These are phyloP conservation scores for Sporisorium iseilematis-ciliati DNA, from an alignment of 1,284 basidiomycete species.

Conservation along the genomic window DNA sequence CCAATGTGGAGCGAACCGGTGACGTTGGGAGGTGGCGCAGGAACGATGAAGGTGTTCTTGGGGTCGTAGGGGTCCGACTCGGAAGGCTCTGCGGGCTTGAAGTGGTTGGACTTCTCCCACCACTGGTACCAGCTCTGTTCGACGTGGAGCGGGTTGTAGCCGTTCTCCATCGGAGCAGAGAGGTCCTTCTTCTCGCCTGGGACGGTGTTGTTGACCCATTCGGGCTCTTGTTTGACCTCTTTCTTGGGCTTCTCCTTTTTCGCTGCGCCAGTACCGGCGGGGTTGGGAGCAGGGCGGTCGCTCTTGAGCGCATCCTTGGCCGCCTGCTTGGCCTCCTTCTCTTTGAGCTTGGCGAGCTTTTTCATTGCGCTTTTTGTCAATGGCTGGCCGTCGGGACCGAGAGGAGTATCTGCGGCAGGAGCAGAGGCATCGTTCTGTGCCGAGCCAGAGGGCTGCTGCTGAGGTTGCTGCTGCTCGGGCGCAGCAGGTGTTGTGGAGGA, in stretches of 20 bases:
- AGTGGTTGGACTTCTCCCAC: constrained; percentile 93
- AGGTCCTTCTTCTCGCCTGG: constrained; percentile 74
- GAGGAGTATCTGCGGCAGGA: constrained; percentile 28
- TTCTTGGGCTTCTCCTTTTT: constrained; percentile 69
- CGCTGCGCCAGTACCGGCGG: constrained; percentile 40
- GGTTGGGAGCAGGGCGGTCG: constrained; percentile 46
- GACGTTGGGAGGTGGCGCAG: constrained; percentile 96
- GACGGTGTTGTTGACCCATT: constrained; percentile 64
- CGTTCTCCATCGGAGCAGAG: constrained; percentile 84
- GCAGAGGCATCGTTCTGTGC: constrained; percentile 21
- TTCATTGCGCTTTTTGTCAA: constrained; percentile 63
- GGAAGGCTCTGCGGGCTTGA: constrained; percentile 76
- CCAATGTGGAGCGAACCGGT: constrained; percentile 97
- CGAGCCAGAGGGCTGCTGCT: constrained; percentile 22
- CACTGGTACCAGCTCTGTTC: constrained; percentile 98
- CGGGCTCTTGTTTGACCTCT: constrained; percentile 64
- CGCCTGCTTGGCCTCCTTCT: constrained; percentile 63
- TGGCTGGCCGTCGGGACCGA: constrained; percentile 54
- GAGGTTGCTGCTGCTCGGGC: constrained; percentile 27
- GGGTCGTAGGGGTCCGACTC: constrained; percentile 67
- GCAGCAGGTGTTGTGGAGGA: constrained; percentile 31
- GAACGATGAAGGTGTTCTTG: constrained; percentile 80
- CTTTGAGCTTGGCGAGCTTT: constrained; percentile 63
- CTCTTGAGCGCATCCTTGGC: constrained; percentile 66
- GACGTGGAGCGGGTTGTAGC: constrained; percentile 94